Evolutionary conservation across 2,329 filamentous ascomycete species (phyloP), one percentile per base, ranked within the genome.

Genomic region (Aspergillus sp.): DNA sequence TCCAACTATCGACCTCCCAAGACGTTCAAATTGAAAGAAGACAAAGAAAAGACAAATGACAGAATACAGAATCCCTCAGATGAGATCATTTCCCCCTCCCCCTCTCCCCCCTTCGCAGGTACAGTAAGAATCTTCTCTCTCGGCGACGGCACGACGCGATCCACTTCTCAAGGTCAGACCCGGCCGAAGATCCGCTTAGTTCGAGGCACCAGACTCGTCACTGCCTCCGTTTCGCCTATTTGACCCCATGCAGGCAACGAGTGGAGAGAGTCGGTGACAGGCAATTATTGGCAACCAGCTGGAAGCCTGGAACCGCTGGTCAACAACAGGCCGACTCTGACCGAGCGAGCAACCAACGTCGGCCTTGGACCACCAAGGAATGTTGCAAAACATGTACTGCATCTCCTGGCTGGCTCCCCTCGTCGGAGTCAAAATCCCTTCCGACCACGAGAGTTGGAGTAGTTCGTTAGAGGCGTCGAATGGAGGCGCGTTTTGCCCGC

Each of bases 221-320:
- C 52, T 56, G 53, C 58, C 56, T 57, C 52, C 55, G 52, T 59
- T 55, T 57, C 52, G 56, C 45, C 49, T 54, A 45, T 55, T 60
- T 63, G 60, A 62, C 63, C 62, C 59, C 57, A 65, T 63, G 49
- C 50, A 62, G 63, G 58, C 62, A 65, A 62, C 49, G 51, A 22
- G 63, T 61, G 63, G 63, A 62, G 61, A 56, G 55, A 32, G 50
- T 12, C 11, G 50, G 26, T n/a, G 50, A 36, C 22, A 20, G n/a
- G 24, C 24, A 24, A 52, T 31, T 24, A 52, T 31, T 24, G 24
- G 11, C 26, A 49, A 22, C 39, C 18, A 22, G 32, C 53, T 55
- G 45, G n/a, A 49, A 29, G 26, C 26, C 26, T 29, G 26, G 26
- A 29, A 29, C 26, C 26, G 26, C 26, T 29, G 26, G 26, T 7